A percentile compares a stretch with the other conserved stretches of the same genome.
phyloP scores from a whole-genome alignment of 2,329 filamentous ascomycete species.

The Fusarium denticulatum region DNA sequence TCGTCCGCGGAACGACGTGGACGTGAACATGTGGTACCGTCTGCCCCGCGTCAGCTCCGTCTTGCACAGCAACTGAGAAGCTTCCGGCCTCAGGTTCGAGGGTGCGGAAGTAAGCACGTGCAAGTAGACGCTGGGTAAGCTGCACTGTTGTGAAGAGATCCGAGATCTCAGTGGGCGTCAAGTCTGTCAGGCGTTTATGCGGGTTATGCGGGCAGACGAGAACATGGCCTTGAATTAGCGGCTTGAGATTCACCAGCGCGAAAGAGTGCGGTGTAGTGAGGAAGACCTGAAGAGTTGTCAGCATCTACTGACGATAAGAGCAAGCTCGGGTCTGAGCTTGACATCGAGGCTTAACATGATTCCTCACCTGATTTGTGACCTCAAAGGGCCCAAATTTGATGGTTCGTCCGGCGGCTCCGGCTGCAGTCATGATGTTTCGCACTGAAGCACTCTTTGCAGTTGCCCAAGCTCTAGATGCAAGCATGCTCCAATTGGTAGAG shows the following conservation, averaged over 20 bases:
- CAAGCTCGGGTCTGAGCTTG: not conserved
- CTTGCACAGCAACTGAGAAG: conserved; percentile 95
- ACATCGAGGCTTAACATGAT: not conserved
- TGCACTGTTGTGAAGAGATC: conserved; percentile 92
- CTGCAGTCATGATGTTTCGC: conserved; percentile 46
- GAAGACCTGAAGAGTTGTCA: conserved; percentile 75
- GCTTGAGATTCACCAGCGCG: conserved; percentile 94
- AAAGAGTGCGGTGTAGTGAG: conserved; percentile 81
- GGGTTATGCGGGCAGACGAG: conserved; percentile 81
- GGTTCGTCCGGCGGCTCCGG: conserved; percentile 34
- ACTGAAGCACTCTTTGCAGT: conserved; percentile 12
- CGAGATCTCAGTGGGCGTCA: conserved; percentile 74
- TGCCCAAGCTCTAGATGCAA: conserved; percentile 23
- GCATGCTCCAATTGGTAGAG: conserved; percentile 32
- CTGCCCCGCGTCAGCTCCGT: conserved; percentile 89
- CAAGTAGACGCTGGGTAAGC: conserved; percentile 80
- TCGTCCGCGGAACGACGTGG: conserved; percentile 83
- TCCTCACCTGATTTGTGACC: conserved; percentile 75
- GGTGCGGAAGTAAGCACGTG: conserved; percentile 62
- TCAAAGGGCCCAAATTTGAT: conserved; percentile 80
- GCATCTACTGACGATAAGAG: not conserved
- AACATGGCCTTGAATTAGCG: conserved; percentile 90
- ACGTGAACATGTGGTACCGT: conserved; percentile 94
- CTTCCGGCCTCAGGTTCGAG: conserved; percentile 71
- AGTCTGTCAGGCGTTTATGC: conserved; percentile 79